phyloP scores from a whole-genome alignment of 805 yeast species.

The Sugiyamaella chiloensis region DNA sequence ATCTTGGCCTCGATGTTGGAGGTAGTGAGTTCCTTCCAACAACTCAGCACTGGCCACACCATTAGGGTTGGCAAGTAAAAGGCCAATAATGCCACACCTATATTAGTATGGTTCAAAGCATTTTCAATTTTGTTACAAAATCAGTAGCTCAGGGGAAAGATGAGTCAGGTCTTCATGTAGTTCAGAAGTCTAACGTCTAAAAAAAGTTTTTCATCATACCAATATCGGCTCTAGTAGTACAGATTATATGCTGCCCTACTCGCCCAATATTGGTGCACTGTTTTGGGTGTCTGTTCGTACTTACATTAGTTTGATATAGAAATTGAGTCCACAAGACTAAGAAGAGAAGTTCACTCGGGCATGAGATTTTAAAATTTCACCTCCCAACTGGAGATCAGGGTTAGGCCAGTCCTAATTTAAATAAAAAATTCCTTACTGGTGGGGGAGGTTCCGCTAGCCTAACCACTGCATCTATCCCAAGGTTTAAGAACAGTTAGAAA shows the following conservation, averaged over 20 bases:
- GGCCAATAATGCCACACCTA: slow-evolving; percentile 96
- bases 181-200: slow-evolving; percentile 30
- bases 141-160: slow-evolving; percentile 15
- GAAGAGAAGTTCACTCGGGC: background rate
- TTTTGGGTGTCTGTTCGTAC: too few relatives aligned
- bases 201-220: slow-evolving; percentile 21
- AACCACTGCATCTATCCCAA: too few relatives aligned
- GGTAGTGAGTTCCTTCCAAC: slow-evolving; percentile 85
- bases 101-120: slow-evolving; percentile 2
- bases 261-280: too few relatives aligned
- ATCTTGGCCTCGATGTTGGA: slow-evolving; percentile 98
- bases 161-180: slow-evolving; percentile 16
- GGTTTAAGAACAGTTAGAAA: too few relatives aligned
- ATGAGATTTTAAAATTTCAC: slow-evolving; percentile 1
- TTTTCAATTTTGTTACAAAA: background rate
- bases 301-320: too few relatives aligned
- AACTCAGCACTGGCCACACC: slow-evolving; percentile 82
- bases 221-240: too few relatives aligned
- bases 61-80: slow-evolving; percentile 72
- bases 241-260: too few relatives aligned
- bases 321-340: slow-evolving; percentile 2
- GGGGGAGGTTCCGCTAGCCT: too few relatives aligned
- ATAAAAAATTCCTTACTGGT: too few relatives aligned
- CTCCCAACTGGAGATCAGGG: background rate
- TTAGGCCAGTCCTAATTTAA: too few relatives aligned